Base-by-base conservation (phyloP, 1,139 yeast species). In the Petasospora rhodanensis region DNA sequence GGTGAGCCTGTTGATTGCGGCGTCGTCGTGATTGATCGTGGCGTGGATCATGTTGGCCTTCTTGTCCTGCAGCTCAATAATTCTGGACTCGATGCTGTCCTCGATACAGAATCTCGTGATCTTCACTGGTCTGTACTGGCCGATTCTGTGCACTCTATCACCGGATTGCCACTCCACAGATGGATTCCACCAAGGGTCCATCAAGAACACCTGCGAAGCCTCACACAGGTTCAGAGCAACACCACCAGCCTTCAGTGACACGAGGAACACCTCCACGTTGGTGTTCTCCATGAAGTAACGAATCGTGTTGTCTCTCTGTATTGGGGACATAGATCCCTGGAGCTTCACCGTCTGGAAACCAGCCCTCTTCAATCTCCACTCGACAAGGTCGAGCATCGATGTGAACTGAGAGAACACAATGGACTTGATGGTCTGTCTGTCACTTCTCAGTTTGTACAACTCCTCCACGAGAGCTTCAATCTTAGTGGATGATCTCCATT, bases 181-280 rank as follows among this genome's bases (percentile, higher is more conserved):
- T 1, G 97, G 97, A 54, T 91, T 91, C 97, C 97, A 91, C 97
- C 98, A 91, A 18, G 97, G 97, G 52, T 91, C 98, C 68, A 91
- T 69, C 31, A 91, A 69, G 48, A 91, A 91, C 24, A 91, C 97
- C 49, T 89, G 96, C 1, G 95, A 86, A 0, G 98, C 98, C 55
- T 93, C 98, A 52, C 96, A 89, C 47, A 91, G 68, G 56, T 91
- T 91, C 46, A 91, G 69, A 0, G 98, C 98, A 22, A 91, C 98
- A 60, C 98, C 98, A 46, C 99, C 99, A 0, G 99, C 98, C 54
- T 91, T 91, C 49, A 93, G 69, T 18, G 96, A 87, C 7, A 91
- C 98, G 40, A 91, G 62, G 54, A 91, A 91, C 8, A 91, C 95
- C 58, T 91, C 97, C 18, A 91, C 96, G 26, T 73, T 74, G 0